Evolutionary conservation across 257 asterid species (phyloP).

Genomic region (Marsdenia floribunda): DNA sequence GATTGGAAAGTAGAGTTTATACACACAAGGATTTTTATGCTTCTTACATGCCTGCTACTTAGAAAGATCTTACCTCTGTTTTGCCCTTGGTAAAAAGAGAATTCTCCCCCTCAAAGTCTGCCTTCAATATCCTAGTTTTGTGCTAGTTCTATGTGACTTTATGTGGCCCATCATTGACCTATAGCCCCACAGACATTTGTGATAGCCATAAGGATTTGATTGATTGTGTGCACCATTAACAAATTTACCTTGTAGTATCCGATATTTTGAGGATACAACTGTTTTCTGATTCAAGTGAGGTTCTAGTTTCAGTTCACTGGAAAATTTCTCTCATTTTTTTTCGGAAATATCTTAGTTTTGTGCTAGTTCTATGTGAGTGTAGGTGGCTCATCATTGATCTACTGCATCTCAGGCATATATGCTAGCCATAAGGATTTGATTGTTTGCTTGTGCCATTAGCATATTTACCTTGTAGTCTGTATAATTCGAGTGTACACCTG

Average conservation of each 20-base stretch:
- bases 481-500: background rate
- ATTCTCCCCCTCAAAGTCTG: background rate
- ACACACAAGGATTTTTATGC: background rate
- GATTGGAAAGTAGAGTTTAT: background rate
- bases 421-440: background rate
- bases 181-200: background rate
- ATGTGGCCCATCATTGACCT: background rate
- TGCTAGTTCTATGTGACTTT: background rate
- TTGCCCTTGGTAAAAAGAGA: background rate
- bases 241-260: background rate
- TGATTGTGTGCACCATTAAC: background rate
- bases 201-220: background rate
- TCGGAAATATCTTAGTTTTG: background rate
- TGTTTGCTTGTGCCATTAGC: background rate
- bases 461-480: background rate
- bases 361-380: background rate
- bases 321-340: too few species aligned
- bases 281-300: background rate
- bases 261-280: background rate
- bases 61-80: background rate
- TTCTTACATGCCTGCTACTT: background rate
- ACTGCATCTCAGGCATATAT: background rate
- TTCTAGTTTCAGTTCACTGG: background rate
- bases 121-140: background rate
- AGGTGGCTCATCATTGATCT: background rate